phyloP scores from a whole-genome alignment of 2,329 filamentous ascomycete species.

The Monosporascus sp. region DNA sequence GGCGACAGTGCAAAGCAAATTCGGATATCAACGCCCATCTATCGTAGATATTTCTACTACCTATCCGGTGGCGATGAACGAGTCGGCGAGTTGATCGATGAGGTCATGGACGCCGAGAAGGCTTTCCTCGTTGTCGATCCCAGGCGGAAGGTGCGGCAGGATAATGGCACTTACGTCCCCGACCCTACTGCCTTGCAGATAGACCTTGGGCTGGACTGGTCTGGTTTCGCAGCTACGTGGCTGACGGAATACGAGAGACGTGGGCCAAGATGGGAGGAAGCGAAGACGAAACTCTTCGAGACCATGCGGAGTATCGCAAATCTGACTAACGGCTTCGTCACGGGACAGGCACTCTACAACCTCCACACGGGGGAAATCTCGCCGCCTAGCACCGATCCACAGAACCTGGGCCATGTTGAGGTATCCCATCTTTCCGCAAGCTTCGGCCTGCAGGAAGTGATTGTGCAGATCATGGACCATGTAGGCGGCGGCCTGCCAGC shows the following conservation, averaged over 20 bases:
- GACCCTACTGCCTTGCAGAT: slow-evolving; percentile 40
- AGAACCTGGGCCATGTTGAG: slow-evolving; percentile 45
- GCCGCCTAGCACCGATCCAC: slow-evolving; percentile 46
- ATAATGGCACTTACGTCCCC: slow-evolving; percentile 42
- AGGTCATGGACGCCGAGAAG: slow-evolving; percentile 47
- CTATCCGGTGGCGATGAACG: slow-evolving; percentile 54
- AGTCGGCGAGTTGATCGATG: slow-evolving; percentile 47
- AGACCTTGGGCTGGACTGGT: slow-evolving; percentile 55
- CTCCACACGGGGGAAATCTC: slow-evolving; percentile 42
- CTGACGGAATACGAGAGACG: slow-evolving; percentile 56
- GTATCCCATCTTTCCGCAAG: slow-evolving; percentile 53
- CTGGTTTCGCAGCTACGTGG: slow-evolving; percentile 51
- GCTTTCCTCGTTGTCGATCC: slow-evolving; percentile 51
- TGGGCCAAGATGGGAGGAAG: slow-evolving; percentile 47
- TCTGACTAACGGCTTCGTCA: slow-evolving; percentile 55
- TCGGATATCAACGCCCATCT: slow-evolving; percentile 53
- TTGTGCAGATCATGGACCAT: slow-evolving; percentile 49
- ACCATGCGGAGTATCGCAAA: slow-evolving; percentile 46
- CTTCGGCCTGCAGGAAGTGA: slow-evolving; percentile 54
- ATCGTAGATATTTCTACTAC: slow-evolving; percentile 53
- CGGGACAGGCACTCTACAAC: slow-evolving; percentile 48
- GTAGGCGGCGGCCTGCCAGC: slow-evolving; percentile 38
- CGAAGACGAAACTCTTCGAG: slow-evolving; percentile 42
- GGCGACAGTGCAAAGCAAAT: slow-evolving; percentile 57
- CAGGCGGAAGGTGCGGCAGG: slow-evolving; percentile 48